A percentile compares a stretch with the other conserved stretches of the same genome.
Evolutionary conservation across 257 asterid genomes (phyloP).

Genomic region (Lantana camara): DNA sequence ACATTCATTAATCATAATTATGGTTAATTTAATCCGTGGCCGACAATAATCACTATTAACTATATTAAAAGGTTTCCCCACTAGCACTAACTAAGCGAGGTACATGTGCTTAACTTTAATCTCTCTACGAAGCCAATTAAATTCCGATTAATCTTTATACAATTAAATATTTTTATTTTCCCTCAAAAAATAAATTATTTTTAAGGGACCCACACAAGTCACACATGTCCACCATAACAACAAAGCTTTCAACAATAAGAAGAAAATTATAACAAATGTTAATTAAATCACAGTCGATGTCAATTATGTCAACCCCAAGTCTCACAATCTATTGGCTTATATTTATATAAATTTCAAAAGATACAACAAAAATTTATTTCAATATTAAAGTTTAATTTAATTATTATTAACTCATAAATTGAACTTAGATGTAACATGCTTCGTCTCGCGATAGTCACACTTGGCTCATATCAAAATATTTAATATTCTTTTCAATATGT

Average conservation of each 20-base stretch:
- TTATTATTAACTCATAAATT: neutral
- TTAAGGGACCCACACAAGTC: neutral
- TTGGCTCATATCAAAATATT: no score
- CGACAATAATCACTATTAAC: conserved; percentile 31
- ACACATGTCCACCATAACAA: neutral
- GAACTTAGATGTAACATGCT: neutral
- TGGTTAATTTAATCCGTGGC: conserved; percentile 34
- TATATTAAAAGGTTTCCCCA: conserved; percentile 15
- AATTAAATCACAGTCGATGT: neutral
- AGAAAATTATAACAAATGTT: neutral
- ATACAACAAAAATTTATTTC: no score
- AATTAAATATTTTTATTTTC: no score
- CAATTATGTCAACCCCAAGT: neutral
- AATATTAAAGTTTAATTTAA: neutral
- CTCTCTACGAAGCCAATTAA: conserved; percentile 8
- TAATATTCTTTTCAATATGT: neutral
- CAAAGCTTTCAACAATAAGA: neutral
- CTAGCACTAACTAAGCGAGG: conserved; percentile 26
- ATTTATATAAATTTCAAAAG: neutral
- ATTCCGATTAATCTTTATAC: no score
- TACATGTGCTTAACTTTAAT: conserved; percentile 25
- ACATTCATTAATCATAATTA: neutral
- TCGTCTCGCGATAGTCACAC: neutral
- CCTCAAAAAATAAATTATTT: no score
- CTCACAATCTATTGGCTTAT: neutral